Evolutionary conservation across 495 filamentous ascomycete species (phyloP).

Genomic region (Cercophora samala): DNA sequence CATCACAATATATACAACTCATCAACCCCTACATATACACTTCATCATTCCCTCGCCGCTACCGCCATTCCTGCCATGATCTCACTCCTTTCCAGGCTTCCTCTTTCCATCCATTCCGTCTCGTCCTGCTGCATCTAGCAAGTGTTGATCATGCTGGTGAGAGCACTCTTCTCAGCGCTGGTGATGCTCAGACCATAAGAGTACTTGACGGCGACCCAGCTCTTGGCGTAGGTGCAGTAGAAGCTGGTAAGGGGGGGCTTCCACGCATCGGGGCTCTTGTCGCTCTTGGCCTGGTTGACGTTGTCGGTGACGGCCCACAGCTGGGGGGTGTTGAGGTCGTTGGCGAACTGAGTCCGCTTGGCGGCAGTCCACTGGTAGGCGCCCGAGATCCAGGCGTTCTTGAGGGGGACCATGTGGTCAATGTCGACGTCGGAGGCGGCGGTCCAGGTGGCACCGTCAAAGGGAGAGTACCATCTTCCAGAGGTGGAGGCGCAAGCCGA

Average conservation of each 20-base stretch:
- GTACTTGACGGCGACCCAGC: slow-evolving; percentile 69
- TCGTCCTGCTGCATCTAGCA: slow-evolving; percentile 43
- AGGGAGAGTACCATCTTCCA: slow-evolving; percentile 63
- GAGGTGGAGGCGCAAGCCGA: slow-evolving; percentile 54
- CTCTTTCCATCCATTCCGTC: neutral
- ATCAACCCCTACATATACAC: neutral
- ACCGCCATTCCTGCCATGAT: neutral
- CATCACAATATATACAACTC: neutral
- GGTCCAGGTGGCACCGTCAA: slow-evolving; percentile 68
- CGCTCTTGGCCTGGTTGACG: slow-evolving; percentile 67
- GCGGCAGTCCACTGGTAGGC: slow-evolving; percentile 58
- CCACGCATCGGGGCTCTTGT: slow-evolving; percentile 67
- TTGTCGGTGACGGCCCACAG: slow-evolving; percentile 71
- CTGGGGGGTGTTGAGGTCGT: slow-evolving; percentile 67
- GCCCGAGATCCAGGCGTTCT: slow-evolving; percentile 68
- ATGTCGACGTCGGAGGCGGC: slow-evolving; percentile 65
- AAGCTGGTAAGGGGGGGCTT: slow-evolving; percentile 66
- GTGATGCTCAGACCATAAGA: slow-evolving; percentile 57
- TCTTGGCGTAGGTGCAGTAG: slow-evolving; percentile 69
- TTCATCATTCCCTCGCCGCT: neutral
- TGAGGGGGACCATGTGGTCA: slow-evolving; percentile 71
- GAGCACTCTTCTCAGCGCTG: slow-evolving; percentile 49
- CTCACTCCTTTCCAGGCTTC: neutral
- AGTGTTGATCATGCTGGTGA: slow-evolving; percentile 60
- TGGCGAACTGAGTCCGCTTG: slow-evolving; percentile 63